Evolutionary conservation across 164 flowering plant species (phyloP).

Genomic region (Platanus orientalis): DNA sequence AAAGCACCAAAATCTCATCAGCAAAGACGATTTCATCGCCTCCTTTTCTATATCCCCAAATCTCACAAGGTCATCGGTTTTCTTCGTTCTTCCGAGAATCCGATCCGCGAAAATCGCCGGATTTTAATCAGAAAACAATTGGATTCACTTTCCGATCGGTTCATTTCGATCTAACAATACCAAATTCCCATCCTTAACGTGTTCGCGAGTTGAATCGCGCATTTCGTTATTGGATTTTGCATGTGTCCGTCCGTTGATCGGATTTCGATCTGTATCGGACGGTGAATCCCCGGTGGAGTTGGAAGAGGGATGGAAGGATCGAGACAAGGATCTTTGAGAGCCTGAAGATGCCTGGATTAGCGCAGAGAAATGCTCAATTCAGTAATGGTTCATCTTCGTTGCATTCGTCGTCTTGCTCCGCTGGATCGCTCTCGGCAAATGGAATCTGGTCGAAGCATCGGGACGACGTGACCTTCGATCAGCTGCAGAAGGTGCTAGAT

Average conservation of each 20-base stretch:
- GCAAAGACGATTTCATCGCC: conserved; percentile 22
- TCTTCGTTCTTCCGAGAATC: background rate
- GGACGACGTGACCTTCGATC: conserved; percentile 66
- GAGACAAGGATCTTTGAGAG: background rate
- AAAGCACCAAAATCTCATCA: conserved; percentile 24
- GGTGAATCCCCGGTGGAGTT: conserved; percentile 8
- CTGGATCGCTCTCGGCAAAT: conserved; percentile 35
- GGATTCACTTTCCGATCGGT: conserved; percentile 1
- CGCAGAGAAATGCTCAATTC: conserved; percentile 31
- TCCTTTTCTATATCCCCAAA: conserved; percentile 8
- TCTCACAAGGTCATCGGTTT: background rate
- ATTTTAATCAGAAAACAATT: conserved; percentile 7
- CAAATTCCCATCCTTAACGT: background rate
- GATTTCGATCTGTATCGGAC: conserved; percentile 9
- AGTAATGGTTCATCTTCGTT: conserved; percentile 13
- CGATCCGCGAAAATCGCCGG: conserved; percentile 9
- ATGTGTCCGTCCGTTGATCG: background rate
- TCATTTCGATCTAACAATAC: background rate
- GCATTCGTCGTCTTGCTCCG: conserved; percentile 16
- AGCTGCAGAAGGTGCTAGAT: conserved; percentile 76
- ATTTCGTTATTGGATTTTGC: background rate
- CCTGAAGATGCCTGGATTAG: conserved; percentile 34
- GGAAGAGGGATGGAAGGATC: conserved; percentile 2
- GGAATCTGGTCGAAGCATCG: conserved; percentile 87
- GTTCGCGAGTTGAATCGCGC: background rate